Conservation (phyloP, 345 rosid genomes). For the Eucalyptus urophylla region DNA sequence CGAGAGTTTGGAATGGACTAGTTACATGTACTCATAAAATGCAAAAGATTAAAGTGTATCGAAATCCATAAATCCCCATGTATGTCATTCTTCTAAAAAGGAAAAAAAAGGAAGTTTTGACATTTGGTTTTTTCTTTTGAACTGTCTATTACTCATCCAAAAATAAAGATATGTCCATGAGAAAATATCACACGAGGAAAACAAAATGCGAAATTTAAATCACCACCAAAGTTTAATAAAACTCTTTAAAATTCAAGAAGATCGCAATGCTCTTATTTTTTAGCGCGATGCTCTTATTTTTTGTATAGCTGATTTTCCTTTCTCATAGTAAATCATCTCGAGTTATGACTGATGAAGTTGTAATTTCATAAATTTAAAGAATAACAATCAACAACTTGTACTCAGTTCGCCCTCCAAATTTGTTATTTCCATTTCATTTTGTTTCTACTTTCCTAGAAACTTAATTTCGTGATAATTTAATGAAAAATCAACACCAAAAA, state of each 20-base stretch:
- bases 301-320: not conserved
- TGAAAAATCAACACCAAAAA: no score
- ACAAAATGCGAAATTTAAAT: not conserved
- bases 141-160: fast-evolving
- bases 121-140: fast-evolving
- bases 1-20: not conserved
- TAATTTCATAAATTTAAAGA: not conserved
- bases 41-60: not conserved
- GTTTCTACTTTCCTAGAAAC: not conserved
- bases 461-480: no score
- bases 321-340: not conserved
- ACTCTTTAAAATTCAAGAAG: not conserved
- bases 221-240: not conserved
- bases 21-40: not conserved
- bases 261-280: not conserved
- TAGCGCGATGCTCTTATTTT: not conserved
- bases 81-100: fast-evolving
- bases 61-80: fast-evolving
- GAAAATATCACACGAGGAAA: not conserved
- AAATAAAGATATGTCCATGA: not conserved
- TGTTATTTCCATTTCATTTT: not conserved
- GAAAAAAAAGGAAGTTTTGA: not conserved
- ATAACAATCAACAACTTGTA: not conserved
- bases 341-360: not conserved
- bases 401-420: not conserved